Base-by-base conservation (phyloP, 106 monocot species). In the Dactylorhiza incarnata region DNA sequence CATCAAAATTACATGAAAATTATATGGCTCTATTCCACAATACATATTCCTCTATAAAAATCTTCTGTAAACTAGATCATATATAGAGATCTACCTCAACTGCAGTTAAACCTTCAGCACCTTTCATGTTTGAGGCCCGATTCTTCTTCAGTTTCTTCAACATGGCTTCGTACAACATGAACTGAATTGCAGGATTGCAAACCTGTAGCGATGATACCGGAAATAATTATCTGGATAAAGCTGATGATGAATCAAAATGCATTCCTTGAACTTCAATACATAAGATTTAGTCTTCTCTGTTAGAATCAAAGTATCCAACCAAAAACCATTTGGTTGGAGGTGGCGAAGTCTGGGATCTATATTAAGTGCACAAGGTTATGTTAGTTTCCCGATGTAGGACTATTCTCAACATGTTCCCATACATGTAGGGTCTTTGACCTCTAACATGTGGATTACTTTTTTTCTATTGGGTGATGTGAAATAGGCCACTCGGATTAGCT, bases 181-280 rank as follows among this genome's bases (percentile, higher is more conserved):
- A 97, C 71, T 97, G 96, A 45, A 97, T 91, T 45, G 96, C 87
- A 73, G 96, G 96, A 78, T 97, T 97, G 81, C 91, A 85, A 68
- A 97, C 96, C 96, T 97, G 80, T 47, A 79, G 69, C 46, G 6
- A 45, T n/a, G 46, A 12, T 22, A 25, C 1, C 16, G 5, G 29
- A 37, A 66, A 66, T 5, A 66, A 66, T 59, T 20, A 59, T 6
- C 22, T 56, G 22, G 20, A 20, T 59, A 8, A 59, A 20, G 22
- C n/a, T 22, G 20, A 22, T 22, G 22, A 59, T 59, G 58, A 59
- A 59, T 59, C 22, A 59, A 59, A 59, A 54, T 5, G 54, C 14
- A 54, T 15, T 16, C 14, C 54, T 54, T 54, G 54, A 14, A 54
- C 54, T 54, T 54, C 15, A 54, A n/a, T n/a, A 54, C 54, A 14